Percentiles rank a stretch among this genome's conserved stretches.
phyloP scores from a whole-genome alignment of 1,139 yeast species.

The Geotrichum klebahnii region DNA sequence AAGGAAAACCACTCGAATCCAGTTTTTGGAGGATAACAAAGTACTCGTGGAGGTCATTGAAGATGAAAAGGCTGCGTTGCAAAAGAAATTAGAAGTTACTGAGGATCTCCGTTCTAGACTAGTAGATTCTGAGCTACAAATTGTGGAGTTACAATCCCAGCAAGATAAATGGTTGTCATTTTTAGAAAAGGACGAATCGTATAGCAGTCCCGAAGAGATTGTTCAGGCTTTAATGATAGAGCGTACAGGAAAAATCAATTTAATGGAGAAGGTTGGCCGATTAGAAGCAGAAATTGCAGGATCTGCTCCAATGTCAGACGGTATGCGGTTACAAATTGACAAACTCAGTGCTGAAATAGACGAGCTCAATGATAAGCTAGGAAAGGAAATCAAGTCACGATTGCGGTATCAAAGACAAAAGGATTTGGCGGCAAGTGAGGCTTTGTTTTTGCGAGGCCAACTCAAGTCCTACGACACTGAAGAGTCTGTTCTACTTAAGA shows the following conservation, averaged over 20 bases:
- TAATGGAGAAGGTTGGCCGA: conserved; percentile 36
- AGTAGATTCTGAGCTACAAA: conserved; percentile 52
- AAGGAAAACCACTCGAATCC: conserved; percentile 48
- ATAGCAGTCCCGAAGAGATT: conserved; percentile 37
- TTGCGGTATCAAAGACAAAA: conserved; percentile 53
- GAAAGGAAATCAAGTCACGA: conserved; percentile 39
- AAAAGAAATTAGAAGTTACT: conserved; percentile 43
- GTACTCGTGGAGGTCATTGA: conserved; percentile 51
- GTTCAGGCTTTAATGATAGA: conserved; percentile 34
- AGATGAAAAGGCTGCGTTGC: conserved; percentile 47
- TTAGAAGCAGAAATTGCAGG: conserved; percentile 36
- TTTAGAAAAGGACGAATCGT: conserved; percentile 33
- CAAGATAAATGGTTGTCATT: conserved; percentile 41
- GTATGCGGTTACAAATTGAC: conserved; percentile 37
- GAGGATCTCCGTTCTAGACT: conserved; percentile 48
- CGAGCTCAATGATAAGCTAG: conserved; percentile 37
- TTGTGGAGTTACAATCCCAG: conserved; percentile 47
- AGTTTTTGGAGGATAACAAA: conserved; percentile 43
- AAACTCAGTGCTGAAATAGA: conserved; percentile 39
- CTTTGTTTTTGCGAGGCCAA: conserved; percentile 54
- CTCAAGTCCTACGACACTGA: conserved; percentile 41
- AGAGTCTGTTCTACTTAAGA: conserved; percentile 30
- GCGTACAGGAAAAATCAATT: conserved; percentile 37
- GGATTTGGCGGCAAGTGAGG: conserved; percentile 56
- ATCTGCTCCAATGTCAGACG: conserved; percentile 34